Evolutionary conservation across 495 filamentous ascomycete species (phyloP).

Genomic region (Penicillium robsamsonii): DNA sequence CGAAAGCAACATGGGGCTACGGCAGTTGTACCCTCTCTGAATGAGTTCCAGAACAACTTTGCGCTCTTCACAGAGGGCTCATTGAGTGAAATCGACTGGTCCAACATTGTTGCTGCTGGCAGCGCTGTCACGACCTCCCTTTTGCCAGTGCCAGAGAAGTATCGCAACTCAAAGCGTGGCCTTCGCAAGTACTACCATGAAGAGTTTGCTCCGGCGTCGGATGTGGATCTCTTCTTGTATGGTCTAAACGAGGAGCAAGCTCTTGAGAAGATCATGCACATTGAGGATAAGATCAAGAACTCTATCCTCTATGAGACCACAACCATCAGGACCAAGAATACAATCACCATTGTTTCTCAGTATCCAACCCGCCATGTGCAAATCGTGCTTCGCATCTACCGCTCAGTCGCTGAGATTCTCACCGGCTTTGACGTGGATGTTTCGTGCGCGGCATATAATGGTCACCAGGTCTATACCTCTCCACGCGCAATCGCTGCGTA

Average conservation of each 20-base stretch:
- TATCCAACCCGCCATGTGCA: slow-evolving; percentile 79
- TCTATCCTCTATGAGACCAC: slow-evolving; percentile 74
- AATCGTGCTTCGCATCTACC: slow-evolving; percentile 82
- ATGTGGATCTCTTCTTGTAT: slow-evolving; percentile 83
- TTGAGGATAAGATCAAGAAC: slow-evolving; percentile 67
- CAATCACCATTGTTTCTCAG: slow-evolving; percentile 77
- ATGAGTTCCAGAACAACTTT: slow-evolving; percentile 75
- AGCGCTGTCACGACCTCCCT: slow-evolving; percentile 73
- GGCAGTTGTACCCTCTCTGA: slow-evolving; percentile 60
- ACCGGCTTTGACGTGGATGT: slow-evolving; percentile 86
- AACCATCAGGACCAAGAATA: slow-evolving; percentile 75
- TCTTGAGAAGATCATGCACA: slow-evolving; percentile 76
- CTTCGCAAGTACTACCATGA: slow-evolving; percentile 74
- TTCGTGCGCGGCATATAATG: slow-evolving; percentile 75
- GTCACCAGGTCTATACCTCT: slow-evolving; percentile 67
- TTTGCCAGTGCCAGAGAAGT: slow-evolving; percentile 65
- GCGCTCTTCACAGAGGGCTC: slow-evolving; percentile 70
- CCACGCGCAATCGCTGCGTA: slow-evolving; percentile 71
- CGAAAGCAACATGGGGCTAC: slow-evolving; percentile 59
- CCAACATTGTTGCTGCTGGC: slow-evolving; percentile 73
- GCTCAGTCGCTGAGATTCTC: slow-evolving; percentile 74
- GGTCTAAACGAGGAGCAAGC: slow-evolving; percentile 70
- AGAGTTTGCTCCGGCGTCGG: slow-evolving; percentile 73
- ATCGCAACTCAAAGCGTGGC: slow-evolving; percentile 59
- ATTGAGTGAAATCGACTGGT: slow-evolving; percentile 67